Evolutionary conservation across 768 basidiomycete genomes (phyloP), one percentile per base, ranked within the genome.

Genomic region (Dioszegia hungarica): DNA sequence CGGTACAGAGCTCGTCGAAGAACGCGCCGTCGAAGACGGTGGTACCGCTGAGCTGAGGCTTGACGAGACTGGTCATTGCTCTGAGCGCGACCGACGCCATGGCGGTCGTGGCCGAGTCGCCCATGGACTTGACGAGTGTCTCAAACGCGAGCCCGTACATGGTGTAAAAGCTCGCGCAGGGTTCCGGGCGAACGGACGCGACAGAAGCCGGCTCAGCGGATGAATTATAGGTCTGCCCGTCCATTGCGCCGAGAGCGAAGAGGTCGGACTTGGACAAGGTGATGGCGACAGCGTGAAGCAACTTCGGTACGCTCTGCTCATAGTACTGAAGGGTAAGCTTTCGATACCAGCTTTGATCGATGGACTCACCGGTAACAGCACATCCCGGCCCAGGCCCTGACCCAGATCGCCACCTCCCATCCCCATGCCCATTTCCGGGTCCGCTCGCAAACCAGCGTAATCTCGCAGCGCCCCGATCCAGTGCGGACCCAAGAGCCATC

Each of bases 91-190:
- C 83, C 1, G 83, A 73, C 10, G 70, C 68, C 41, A 61, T 56
- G 2, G 61, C 37, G 5, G 63, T 22, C 1, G 58, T 56, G 11
- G 63, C 34, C 0, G 58, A 24, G 44, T 75, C 71, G 9, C 74
- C 75, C 24, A 72, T 58, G 15, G 72, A 60, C 29, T 70, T 73
- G 43, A 74, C 64, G 6, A 97, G 78, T 0, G 89, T 85, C 72
- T 98, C 94, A 64, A 88, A 99, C 0, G 94, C 85, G n/a, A 98
- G 82, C 11, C 94, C 93, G 70, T 94, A 97, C 4, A 95, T 72
- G 11, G 89, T 82, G 77, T 86, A 91, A 78, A 97, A 99, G 76
- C 89, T 85, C 11, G 84, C 60, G 6, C 51, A 51, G 9, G 72
- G 70, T 31, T 69, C 62, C 17, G 60, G 57, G 19, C 57, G 51